Evolutionary conservation across 345 rosid genomes (phyloP).

Genomic region (Boechera retrofracta): DNA sequence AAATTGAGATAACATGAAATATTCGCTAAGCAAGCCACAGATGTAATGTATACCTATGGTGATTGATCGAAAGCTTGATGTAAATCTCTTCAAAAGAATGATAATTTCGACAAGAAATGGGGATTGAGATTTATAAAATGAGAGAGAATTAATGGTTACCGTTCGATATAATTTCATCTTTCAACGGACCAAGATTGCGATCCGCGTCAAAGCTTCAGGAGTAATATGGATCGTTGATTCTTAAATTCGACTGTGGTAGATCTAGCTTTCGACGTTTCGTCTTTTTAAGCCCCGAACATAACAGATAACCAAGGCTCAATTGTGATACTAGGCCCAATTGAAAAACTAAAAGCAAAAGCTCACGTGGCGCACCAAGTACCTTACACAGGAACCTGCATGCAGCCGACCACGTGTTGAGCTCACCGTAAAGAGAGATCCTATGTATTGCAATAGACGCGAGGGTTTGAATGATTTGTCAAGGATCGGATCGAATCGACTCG

Average conservation of each 20-base stretch:
- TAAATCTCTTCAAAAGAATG: neutral
- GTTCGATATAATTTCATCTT: neutral
- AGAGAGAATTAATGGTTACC: neutral
- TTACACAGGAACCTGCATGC: conserved; percentile 23
- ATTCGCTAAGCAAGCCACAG: too few relatives aligned
- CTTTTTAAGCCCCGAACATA: neutral
- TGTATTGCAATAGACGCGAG: neutral
- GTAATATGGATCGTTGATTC: neutral
- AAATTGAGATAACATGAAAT: neutral
- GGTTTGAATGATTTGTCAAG: neutral
- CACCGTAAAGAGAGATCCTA: conserved; percentile 39
- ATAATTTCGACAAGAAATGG: neutral
- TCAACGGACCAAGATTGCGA: conserved; percentile 13
- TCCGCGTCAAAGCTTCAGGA: neutral
- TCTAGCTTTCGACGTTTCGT: neutral
- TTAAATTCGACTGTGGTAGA: neutral
- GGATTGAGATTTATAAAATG: neutral
- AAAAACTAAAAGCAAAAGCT: neutral
- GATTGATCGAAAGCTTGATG: neutral
- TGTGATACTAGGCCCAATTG: neutral
- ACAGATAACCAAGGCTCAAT: neutral
- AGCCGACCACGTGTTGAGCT: conserved; percentile 37
- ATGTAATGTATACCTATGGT: too few relatives aligned
- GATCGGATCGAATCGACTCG: neutral
- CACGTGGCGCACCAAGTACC: conserved; percentile 19